Base-by-base conservation (phyloP, 148 eudicot species). In the Diospyros lotus region DNA sequence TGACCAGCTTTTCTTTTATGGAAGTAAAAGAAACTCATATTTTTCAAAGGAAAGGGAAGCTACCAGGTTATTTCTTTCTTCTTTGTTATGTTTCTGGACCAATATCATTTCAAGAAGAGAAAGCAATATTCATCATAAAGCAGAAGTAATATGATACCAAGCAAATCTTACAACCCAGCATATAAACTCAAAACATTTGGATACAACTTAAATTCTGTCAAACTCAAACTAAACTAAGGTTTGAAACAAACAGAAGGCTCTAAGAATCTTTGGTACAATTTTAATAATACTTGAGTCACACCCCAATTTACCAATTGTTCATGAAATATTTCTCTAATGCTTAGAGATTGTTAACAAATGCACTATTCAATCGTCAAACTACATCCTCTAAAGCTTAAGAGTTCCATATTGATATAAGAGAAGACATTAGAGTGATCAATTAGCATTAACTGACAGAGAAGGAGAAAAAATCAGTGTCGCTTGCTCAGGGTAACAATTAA, bases 81-180 rank as follows among this genome's bases (percentile, higher is more conserved):
- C 28, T 28, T 28, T 28, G 28, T 28, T 28, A 28, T 28, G 7
- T 1, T 54, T 56, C 3, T 42, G 48, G 18, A 71, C 45, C 17
- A 40, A 14, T 40, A 13, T 40, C 11, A 5, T 71, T 15, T 6
- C 54, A 45, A 61, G 44, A 54, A 14, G 15, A 60, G 7, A 45
- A 58, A 3, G 41, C 15, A 50, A n/a, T 51, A 11, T 38, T 51
- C n/a, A 48, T 9, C 12, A 15, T 28, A 28, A 28, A 11, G 11
- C 59, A 62, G 66, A 62, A 44, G 28, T 62, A 63, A 41, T 5
- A 46, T 72, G 44, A 73, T 4, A 38, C 56, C 56, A 63, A 51
- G 68, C 67, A 73, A 61, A 62, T 39, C 67, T 59, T 64, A 73
- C 14, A 39, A 9, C 54, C 40, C 58, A 45, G 56, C 60, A 9